These are phyloP conservation scores for Monosporascus ibericus DNA, from an alignment of 2,329 filamentous ascomycete genomes.

Conservation along the genomic window DNA sequence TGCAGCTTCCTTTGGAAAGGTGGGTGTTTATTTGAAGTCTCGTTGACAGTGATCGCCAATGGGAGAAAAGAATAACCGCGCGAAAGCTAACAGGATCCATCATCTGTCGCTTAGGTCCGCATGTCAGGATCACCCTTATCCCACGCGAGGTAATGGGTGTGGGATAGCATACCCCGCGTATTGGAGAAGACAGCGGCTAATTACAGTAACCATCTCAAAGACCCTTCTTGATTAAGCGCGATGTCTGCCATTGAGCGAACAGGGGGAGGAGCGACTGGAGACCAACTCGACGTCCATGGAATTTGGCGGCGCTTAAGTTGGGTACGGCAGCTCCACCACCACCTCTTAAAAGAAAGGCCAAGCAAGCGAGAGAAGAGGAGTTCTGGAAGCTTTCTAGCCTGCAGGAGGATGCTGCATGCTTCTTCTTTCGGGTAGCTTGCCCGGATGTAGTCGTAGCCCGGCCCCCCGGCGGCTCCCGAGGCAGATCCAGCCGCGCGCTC, in stretches of 20 bases:
- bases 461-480: background rate
- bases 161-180: background rate
- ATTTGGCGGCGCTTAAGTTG: background rate
- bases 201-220: background rate
- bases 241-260: background rate
- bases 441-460: background rate
- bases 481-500: background rate
- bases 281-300: background rate
- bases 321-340: background rate
- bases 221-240: background rate
- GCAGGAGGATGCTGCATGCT: background rate
- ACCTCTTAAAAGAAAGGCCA: background rate
- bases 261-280: background rate
- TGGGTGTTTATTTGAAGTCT: background rate
- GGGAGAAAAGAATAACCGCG: background rate
- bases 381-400: background rate
- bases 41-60: background rate
- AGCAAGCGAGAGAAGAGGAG: background rate
- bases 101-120: background rate
- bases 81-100: background rate
- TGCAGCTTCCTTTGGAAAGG: background rate
- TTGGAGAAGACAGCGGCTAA: background rate
- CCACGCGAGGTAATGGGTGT: background rate
- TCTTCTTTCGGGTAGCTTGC: background rate
- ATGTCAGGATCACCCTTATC: background rate